phyloP scores from a whole-genome alignment of 768 basidiomycete species.

The Crepidotus variabilis region DNA sequence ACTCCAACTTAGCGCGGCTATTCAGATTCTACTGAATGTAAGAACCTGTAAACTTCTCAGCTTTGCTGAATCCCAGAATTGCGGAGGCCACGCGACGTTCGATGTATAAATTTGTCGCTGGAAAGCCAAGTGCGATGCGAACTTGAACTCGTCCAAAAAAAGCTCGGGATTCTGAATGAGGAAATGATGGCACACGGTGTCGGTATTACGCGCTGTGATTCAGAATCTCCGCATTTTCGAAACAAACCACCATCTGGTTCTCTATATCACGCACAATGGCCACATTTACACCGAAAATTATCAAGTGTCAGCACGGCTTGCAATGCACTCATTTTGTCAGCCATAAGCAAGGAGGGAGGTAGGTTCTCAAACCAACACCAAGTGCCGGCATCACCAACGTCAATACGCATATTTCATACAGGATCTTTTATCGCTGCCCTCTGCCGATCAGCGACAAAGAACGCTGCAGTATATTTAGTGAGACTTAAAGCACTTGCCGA shows the following conservation, averaged over 20 bases:
- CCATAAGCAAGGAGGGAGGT: neutral
- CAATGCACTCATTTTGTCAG: neutral
- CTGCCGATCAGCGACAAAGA: slow-evolving; percentile 7
- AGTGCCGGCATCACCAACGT: too few relatives aligned
- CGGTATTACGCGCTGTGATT: neutral
- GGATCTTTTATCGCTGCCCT: slow-evolving; percentile 16
- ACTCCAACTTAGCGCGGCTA: neutral
- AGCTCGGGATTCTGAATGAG: neutral
- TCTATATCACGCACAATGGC: neutral
- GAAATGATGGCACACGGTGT: neutral
- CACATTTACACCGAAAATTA: neutral
- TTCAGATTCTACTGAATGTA: neutral
- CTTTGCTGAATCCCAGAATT: neutral
- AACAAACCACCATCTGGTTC: neutral
- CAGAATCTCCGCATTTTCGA: neutral
- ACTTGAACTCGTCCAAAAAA: neutral
- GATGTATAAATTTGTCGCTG: neutral
- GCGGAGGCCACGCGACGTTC: neutral
- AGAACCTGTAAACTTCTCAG: neutral
- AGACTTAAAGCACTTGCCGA: neutral
- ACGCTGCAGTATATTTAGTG: slow-evolving; percentile 14
- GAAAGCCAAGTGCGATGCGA: neutral
- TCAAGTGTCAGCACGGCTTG: neutral
- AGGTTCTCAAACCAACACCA: neutral
- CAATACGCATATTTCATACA: neutral